Evolutionary conservation across 805 yeast genomes (phyloP), one percentile per base, ranked within the genome.

Genomic region (Scheffersomyces lignosus): DNA sequence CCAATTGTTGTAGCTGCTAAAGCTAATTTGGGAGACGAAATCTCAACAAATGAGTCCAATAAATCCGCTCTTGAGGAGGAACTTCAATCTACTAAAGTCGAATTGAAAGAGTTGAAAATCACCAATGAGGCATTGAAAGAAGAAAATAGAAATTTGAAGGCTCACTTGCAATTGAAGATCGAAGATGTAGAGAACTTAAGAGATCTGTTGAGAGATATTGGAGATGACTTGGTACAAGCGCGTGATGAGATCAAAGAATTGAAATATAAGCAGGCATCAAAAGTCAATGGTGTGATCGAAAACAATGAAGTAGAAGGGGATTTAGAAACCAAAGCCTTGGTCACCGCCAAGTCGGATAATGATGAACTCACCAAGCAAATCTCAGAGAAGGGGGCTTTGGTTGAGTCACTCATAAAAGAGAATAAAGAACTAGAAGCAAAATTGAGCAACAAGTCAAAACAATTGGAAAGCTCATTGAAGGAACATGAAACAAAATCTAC

Each of bases 181-280:
- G 85, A 78, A 37, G 96, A 89, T 51, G 63, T 88, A 13, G 88
- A 80, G 31, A 73, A 70, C 35, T 68, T 85, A 34, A 77, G 81
- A 50, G 96, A 88, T 40, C 86, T 83, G 87, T 57, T 90, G 36
- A 74, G 74, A 44, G 80, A 77, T 38, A 71, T 89, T 18, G 96
- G 96, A 1, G 77, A 85, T 50, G 95, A 87, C 33, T 66, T 89
- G 5, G 95, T 89, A 1, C 73, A 76, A 4, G 78, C 88, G 0
- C 78, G 75, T 45, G 87, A 83, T 31, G 63, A 77, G 36, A 34
- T 81, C 15, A 81, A 83, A 47, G 56, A 51, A 3, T 23, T 58
- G 14, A 55, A 51, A 32, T n/a, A n/a, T n/a, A n/a, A n/a, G 32
- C 34, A 27, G 14, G 34, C 15, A 33, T 34, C 26, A 31, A 22